Evolutionary conservation across 768 basidiomycete species (phyloP), one percentile per base, ranked within the genome.

Genomic region (Rhodotorula paludigena): DNA sequence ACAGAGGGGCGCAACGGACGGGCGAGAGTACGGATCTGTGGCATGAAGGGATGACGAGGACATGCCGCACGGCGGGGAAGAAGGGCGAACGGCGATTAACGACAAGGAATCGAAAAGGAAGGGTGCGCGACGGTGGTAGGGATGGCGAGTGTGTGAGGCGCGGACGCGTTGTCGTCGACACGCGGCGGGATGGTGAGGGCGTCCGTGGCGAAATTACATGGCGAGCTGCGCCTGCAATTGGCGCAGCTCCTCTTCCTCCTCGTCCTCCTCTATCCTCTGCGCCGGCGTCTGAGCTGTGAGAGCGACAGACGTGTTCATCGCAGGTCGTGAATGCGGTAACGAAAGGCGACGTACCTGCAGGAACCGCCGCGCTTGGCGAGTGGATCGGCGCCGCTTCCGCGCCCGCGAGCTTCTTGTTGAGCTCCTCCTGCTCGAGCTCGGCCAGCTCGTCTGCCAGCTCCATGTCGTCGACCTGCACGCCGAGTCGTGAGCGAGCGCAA

Each of bases 351-450:
- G 36, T 25, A 62, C 39, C 56, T 63, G 38, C 57, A 15, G 63
- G 12, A 30, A 42, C 84, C 83, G 64, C 54, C 35, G 57, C 62
- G 42, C 84, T 82, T 36, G 93, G 94, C 64, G 86, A 79, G 77
- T 96, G 92, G 65, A 89, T 82, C 54, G 96, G 96, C 41, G 85
- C 96, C 75, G 87, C 87, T 66, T 97, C 92, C 15, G 92, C 92
- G 25, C 87, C 89, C 67, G 83, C 85, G 72, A 99, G 81, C 74
- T 89, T 83, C 59, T 88, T 86, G 79, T 94, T 88, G 70, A 99
- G 82, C 73, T 87, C 84, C 53, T 92, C 90, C 77, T 93, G 86
- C 79, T 97, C 92, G 52, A 98, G 81, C 30, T 90, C 88, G 20
- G 86, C 88, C 39, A 99, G 81, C 77, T 98, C 89, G 32, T 82